Conservation (phyloP, 2,329 filamentous ascomycete genomes). For the Graphiopsis chlorocephala region DNA sequence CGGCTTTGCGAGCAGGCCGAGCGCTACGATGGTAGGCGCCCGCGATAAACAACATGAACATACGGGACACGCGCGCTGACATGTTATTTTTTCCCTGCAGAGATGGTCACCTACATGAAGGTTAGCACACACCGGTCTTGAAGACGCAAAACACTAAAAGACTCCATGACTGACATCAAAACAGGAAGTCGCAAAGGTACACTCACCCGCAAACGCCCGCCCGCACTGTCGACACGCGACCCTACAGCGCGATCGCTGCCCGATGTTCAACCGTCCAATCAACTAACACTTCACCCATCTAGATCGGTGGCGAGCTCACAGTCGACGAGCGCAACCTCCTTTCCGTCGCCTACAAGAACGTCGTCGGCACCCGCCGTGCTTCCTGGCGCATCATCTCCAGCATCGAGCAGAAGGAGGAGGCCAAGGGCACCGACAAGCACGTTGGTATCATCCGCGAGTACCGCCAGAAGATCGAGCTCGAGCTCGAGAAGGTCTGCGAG, state of each 20-base stretch:
- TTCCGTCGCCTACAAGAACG: slow-evolving; percentile 99
- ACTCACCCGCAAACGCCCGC: slow-evolving; percentile 22
- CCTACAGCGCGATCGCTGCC: slow-evolving; percentile 10
- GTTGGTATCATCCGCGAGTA: slow-evolving; percentile 92
- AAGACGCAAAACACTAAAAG: not conserved
- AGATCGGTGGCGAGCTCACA: slow-evolving; percentile 66
- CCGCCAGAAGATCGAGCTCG: slow-evolving; percentile 95
- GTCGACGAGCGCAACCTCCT: slow-evolving; percentile 83
- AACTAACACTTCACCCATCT: slow-evolving; percentile 14
- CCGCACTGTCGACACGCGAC: slow-evolving; percentile 2
- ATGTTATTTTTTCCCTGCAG: slow-evolving; percentile 39
- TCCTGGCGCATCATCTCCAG: slow-evolving; percentile 99
- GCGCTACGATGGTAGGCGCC: slow-evolving; percentile 85
- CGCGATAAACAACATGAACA: not conserved
- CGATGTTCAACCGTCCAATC: not conserved
- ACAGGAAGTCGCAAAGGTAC: slow-evolving; percentile 91
- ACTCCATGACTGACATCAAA: slow-evolving; percentile 35
- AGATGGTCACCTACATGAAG: slow-evolving; percentile 99
- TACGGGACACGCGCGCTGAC: slow-evolving; percentile 23
- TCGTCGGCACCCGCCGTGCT: slow-evolving; percentile 94
- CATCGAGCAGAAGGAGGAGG: slow-evolving; percentile 99
- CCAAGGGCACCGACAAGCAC: slow-evolving; percentile 95
- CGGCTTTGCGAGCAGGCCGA: slow-evolving; percentile 99
- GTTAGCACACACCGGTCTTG: slow-evolving; percentile 45
- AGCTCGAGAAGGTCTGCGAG: slow-evolving; percentile 97